These are phyloP conservation scores for Diddensiella transvaalensis DNA, from an alignment of 805 yeast genomes.

Conservation along the genomic window DNA sequence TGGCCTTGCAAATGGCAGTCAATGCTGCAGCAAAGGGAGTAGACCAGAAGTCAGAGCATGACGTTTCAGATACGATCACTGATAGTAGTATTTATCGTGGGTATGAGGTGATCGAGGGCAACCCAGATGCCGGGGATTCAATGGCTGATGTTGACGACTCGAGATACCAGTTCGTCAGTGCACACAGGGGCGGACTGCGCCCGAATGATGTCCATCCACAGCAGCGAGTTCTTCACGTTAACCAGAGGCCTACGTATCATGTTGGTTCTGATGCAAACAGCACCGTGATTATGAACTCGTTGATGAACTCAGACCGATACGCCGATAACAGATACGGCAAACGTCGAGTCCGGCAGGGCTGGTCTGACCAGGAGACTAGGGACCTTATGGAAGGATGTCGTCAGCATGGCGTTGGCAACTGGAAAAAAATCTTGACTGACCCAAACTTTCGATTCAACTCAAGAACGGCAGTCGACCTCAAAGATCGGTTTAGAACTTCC, in stretches of 20 bases:
- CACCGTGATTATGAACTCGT: neutral
- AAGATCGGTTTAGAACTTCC: constrained; percentile 43
- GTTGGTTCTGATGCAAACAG: constrained; percentile 3
- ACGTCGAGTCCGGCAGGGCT: constrained; percentile 37
- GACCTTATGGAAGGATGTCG: constrained; percentile 42
- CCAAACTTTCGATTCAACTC: constrained; percentile 38
- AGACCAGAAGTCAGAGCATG: no score
- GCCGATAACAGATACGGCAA: constrained; percentile 21
- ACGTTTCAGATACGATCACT: neutral
- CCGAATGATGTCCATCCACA: neutral
- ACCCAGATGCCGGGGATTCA: neutral
- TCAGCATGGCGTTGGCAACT: constrained; percentile 43
- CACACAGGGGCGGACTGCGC: neutral
- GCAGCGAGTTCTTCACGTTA: neutral
- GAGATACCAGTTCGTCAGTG: neutral
- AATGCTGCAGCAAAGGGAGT: neutral
- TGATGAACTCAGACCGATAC: neutral
- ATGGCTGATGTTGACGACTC: neutral
- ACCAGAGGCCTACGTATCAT: neutral
- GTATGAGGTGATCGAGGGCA: neutral
- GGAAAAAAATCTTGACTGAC: constrained; percentile 44
- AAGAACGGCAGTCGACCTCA: constrained; percentile 44
- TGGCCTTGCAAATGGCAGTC: constrained; percentile 4
- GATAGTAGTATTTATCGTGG: neutral
- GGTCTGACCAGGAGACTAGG: constrained; percentile 43